A percentile compares a stretch with the other conserved stretches of the same genome.
phyloP scores from a whole-genome alignment of 768 basidiomycete genomes.

The Lactifluus subvellereus region DNA sequence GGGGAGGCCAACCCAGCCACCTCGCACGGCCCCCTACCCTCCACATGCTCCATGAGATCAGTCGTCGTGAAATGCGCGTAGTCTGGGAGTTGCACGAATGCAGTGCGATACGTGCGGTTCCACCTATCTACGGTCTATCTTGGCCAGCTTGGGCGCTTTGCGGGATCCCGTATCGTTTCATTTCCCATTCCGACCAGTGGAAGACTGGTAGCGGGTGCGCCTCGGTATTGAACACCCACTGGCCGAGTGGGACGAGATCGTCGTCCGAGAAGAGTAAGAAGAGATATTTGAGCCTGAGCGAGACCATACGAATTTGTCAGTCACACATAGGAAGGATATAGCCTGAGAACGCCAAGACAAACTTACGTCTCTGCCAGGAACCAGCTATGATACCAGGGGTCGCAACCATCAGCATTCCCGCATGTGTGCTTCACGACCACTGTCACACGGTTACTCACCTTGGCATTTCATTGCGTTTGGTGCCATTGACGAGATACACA shows the following conservation, averaged over 20 bases:
- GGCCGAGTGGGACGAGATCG: conserved; percentile 47
- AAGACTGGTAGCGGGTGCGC: conserved; percentile 77
- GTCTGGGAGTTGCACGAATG: too few species aligned
- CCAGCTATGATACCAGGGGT: conserved; percentile 32
- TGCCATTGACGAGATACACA: conserved; percentile 41
- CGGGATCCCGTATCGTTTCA: conserved; percentile 36
- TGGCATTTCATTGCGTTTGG: conserved; percentile 54
- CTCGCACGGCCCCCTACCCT: too few species aligned
- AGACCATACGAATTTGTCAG: not conserved
- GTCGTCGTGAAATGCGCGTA: too few species aligned
- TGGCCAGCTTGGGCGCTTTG: not conserved
- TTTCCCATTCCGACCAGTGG: conserved; percentile 52
- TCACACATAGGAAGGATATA: not conserved
- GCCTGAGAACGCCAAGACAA: not conserved
- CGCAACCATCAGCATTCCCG: conserved; percentile 1
- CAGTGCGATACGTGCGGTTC: too few species aligned
- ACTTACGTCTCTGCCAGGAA: conserved; percentile 50
- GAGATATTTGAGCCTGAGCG: conserved; percentile 59
- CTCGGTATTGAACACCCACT: conserved; percentile 47
- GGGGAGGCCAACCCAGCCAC: too few species aligned
- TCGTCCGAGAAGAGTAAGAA: conserved; percentile 61
- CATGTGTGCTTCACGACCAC: not conserved
- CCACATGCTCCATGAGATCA: not conserved
- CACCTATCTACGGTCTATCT: not conserved
- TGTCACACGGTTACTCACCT: conserved; percentile 42